Evolutionary conservation across 306 rosid species (phyloP).

Genomic region (Fragaria iinumae): DNA sequence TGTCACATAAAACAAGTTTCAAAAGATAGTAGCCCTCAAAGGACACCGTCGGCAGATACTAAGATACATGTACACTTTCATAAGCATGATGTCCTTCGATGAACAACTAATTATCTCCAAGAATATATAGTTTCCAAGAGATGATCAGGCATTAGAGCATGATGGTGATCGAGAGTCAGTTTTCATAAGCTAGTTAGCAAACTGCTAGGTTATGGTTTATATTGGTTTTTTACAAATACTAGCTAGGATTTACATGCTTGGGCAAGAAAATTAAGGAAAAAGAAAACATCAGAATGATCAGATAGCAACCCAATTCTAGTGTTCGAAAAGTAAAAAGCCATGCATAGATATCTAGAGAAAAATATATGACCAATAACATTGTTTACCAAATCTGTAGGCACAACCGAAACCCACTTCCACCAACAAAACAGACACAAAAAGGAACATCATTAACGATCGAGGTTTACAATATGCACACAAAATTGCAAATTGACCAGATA

Average conservation of each 20-base stretch:
- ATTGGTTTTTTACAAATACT: not conserved
- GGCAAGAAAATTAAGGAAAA: not conserved
- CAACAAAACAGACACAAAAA: not conserved
- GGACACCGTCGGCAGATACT: not conserved
- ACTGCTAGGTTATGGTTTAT: not conserved
- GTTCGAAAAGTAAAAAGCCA: not conserved
- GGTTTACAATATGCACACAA: not conserved
- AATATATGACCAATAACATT: not conserved
- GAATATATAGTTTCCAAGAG: too few relatives aligned
- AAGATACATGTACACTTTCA: too few relatives aligned
- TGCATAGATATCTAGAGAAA: not conserved
- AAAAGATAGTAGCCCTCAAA: too few relatives aligned
- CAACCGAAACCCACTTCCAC: conserved; percentile 6
- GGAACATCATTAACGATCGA: not conserved
- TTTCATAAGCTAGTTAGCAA: too few relatives aligned
- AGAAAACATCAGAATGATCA: too few relatives aligned
- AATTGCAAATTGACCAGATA: not conserved
- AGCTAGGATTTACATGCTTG: not conserved
- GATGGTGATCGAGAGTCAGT: not conserved
- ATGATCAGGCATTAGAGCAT: not conserved
- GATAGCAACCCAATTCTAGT: too few relatives aligned
- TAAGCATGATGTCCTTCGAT: too few relatives aligned
- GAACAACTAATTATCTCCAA: too few relatives aligned
- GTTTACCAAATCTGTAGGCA: not conserved
- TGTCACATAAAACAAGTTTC: too few relatives aligned